Base-by-base conservation (phyloP, 805 yeast genomes). In the Yarrowia hollandica region DNA sequence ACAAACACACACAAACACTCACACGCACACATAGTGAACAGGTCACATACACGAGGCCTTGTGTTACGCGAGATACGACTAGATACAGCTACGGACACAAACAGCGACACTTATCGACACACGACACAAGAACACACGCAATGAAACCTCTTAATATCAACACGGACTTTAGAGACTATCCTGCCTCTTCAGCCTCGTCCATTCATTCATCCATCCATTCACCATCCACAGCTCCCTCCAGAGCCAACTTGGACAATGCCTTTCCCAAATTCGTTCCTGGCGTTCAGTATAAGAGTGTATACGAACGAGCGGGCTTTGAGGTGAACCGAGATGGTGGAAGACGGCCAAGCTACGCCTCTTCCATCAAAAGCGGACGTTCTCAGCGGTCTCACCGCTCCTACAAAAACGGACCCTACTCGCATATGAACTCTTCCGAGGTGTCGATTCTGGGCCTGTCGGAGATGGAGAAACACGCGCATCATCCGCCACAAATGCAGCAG, bases 281-380 rank as follows among this genome's bases (percentile, higher is more conserved):
- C 11, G 64, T 63, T 2, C 64, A 62, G 16, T 63, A 68, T 57
- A 73, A 70, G 34, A 67, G 71, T 38, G 76, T 74, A 25, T 74
- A 71, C 60, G 76, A 75, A 62, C 71, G 76, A 12, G 78, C 78
- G 4, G 78, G 78, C 9, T 74, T 75, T 60, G 76, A 73, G 34
- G 73, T 70, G 35, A 67, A 68, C 62, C 48, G 56, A 9, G 55
- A 52, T 8, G 35, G 23, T 5, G n/a, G 22, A n/a, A 14, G 15
- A 21, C 34, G 30, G 8, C 9, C 60, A 3, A 16, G 22, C 7
- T 50, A 22, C 38, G 58, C 44, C 18, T 30, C 59, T 3, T 39
- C 59, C 18, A 23, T 41, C 23, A 15, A 21, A 5, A 21, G 25
- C 14, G 30, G 33, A 9, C 42, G 37, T 8, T 54, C 58, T 2